Evolutionary conservation across 2,329 filamentous ascomycete species (phyloP), one percentile per base, ranked within the genome.

Genomic region (Pyrenochaeta sp.): DNA sequence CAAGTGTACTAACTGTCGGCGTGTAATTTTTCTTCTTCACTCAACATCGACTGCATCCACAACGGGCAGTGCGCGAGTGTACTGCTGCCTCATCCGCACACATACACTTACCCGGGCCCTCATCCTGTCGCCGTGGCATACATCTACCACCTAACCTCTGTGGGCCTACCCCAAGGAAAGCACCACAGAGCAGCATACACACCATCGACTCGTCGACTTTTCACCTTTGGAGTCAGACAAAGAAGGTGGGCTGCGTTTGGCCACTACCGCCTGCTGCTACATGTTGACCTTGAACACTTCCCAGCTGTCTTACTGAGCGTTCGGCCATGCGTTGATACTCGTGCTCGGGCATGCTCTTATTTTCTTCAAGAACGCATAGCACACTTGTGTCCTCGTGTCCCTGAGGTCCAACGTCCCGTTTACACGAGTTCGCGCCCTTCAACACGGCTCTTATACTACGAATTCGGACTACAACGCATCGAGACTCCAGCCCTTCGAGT

Each of bases 361-460:
- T 8, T 39, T 19, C 36, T 39, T n/a, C 36, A 39, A 13, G 36
- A 19, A 39, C 36, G 15, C 36, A 39, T 39, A 32, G 27, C 44
- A 54, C 40, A 54, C 40, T n/a, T 54, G 36, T 32, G 45, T 37
- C 10, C 47, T 28, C 27, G 19, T 39, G 36, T 13, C 40, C 40
- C 36, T 19, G 37, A 44, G 42, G 47, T 56, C 40, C 47, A 40
- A 27, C 28, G 48, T 37, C 47, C 37, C 34, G 47, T 40, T 51
- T 19, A 19, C 42, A 39, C 42, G 44, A 54, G 45, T 39, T 39
- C 36, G 36, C 3, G 8, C 13, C 8, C 15, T n/a, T 39, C 15
- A 3, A 39, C 36, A n/a, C 15, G 15, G 36, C 36, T 39, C 36
- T 13, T 5, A 36, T 39, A 39, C 13, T 39, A 39, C 36, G 13